A percentile compares a stretch with the other conserved stretches of the same genome.
Conservation (phyloP, 2,329 filamentous ascomycete species). For the Plenodomus biglobosus region DNA sequence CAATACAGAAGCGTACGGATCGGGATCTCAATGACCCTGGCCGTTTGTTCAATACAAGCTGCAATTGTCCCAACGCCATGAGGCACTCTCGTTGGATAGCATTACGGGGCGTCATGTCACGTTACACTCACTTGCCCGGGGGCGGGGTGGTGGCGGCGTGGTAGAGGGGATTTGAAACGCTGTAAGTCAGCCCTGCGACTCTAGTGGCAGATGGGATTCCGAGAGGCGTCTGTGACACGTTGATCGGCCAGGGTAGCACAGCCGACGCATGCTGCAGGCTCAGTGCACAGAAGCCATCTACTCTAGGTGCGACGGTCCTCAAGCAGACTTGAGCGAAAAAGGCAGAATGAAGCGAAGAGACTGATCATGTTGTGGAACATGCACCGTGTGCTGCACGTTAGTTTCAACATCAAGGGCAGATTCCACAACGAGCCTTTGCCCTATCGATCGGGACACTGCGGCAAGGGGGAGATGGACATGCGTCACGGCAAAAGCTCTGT, state of each 20-base stretch:
- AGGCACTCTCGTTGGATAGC: neutral
- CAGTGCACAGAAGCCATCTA: constrained; percentile 12
- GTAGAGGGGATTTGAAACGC: neutral
- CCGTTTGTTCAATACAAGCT: neutral
- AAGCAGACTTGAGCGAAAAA: constrained; percentile 18
- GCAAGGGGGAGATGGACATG: constrained; percentile 20
- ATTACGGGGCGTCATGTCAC: neutral
- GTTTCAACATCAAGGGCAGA: constrained; percentile 22
- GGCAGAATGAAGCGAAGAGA: constrained; percentile 24
- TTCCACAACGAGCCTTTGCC: constrained; percentile 1
- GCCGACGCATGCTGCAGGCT: constrained; percentile 20
- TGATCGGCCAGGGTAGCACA: constrained; percentile 23
- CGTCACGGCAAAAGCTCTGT: constrained; percentile 8
- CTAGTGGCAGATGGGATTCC: constrained; percentile 17
- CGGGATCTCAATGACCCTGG: constrained; percentile 15
- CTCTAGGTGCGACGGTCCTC: constrained; percentile 12
- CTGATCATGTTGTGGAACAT: constrained; percentile 9
- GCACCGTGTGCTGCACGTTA: constrained; percentile 14
- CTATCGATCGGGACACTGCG: constrained; percentile 16
- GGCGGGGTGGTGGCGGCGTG: too few relatives aligned
- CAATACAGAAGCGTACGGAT: constrained; percentile 17
- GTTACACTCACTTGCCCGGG: neutral
- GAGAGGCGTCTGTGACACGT: constrained; percentile 33
- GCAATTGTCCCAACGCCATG: neutral
- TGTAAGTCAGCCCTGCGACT: neutral